These are phyloP conservation scores for Ogataea angusta DNA, from an alignment of 805 yeast genomes.

Conservation along the genomic window DNA sequence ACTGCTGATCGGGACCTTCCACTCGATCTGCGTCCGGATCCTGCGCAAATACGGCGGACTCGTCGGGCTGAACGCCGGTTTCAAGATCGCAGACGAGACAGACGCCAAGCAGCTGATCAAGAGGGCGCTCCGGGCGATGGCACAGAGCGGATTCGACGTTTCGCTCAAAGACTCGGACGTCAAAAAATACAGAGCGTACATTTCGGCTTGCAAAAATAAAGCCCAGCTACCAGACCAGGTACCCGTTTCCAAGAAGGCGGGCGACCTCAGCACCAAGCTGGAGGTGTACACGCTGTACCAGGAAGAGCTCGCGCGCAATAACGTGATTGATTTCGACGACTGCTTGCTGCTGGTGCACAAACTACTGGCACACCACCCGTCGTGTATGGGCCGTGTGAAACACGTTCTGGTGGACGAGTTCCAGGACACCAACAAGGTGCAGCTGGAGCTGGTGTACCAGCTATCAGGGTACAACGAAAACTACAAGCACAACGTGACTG, in stretches of 20 bases:
- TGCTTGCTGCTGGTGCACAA: constrained; percentile 54
- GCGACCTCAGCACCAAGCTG: constrained; percentile 32
- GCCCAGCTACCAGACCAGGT: constrained; percentile 44
- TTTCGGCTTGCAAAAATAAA: constrained; percentile 55
- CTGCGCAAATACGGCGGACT: constrained; percentile 51
- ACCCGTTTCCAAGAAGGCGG: constrained; percentile 20
- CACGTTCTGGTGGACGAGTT: constrained; percentile 91
- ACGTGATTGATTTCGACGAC: constrained; percentile 79
- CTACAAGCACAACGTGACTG: constrained; percentile 58
- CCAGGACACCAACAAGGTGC: constrained; percentile 85
- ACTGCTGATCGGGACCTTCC: constrained; percentile 84
- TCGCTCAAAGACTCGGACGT: constrained; percentile 36
- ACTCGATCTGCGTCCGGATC: constrained; percentile 68
- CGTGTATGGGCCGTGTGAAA: constrained; percentile 47
- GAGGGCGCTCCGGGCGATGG: constrained; percentile 28
- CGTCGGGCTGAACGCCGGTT: constrained; percentile 41
- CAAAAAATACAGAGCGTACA: constrained; percentile 39
- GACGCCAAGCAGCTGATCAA: constrained; percentile 51
- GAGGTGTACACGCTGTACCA: constrained; percentile 54
- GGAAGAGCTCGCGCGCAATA: constrained; percentile 37
- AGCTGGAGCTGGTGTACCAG: constrained; percentile 61
- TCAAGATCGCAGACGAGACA: constrained; percentile 61
- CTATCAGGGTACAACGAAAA: constrained; percentile 42
- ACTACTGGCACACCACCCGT: constrained; percentile 42
- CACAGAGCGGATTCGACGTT: constrained; percentile 13